phyloP scores from a whole-genome alignment of 352 stramenopile species.

The Pythium rhizo-oryzae region DNA sequence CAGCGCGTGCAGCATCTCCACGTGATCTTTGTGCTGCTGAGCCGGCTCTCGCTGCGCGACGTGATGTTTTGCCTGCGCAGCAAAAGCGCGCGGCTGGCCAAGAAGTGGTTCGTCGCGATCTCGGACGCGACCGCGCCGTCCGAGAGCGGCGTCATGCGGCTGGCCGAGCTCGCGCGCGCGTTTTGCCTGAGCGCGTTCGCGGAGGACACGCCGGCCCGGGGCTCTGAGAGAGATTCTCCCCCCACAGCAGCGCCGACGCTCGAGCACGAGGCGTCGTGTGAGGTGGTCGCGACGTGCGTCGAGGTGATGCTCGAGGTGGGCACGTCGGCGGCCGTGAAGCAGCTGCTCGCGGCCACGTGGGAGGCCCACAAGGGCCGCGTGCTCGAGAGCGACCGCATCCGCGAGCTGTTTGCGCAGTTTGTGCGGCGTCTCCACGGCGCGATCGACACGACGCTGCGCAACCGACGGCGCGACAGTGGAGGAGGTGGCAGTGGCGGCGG shows the following conservation, averaged over 20 bases:
- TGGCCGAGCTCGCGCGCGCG: neutral
- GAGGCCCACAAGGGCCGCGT: slow-evolving; percentile 2
- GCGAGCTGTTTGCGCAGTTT: slow-evolving; percentile 14
- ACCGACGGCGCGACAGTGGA: neutral
- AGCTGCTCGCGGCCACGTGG: slow-evolving; percentile 7
- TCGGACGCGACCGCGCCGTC: neutral
- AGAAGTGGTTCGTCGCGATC: slow-evolving; percentile 14
- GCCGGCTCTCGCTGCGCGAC: slow-evolving; percentile 11
- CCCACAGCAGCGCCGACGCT: neutral
- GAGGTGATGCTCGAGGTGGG: slow-evolving; percentile 17
- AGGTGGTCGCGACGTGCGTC: slow-evolving; percentile 10
- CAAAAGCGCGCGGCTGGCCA: slow-evolving; percentile 15
- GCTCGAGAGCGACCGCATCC: slow-evolving; percentile 12
- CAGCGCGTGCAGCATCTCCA: slow-evolving; percentile 16
- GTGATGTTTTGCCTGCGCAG: slow-evolving; percentile 10
- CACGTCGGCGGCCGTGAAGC: slow-evolving; percentile 4
- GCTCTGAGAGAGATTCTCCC: too few species aligned
- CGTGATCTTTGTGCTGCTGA: slow-evolving; percentile 21
- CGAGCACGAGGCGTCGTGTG: neutral
- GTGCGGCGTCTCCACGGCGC: slow-evolving; percentile 9
- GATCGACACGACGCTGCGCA: slow-evolving; percentile 9
- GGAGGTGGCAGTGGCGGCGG: neutral
- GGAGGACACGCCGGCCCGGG: too few species aligned
- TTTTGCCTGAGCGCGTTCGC: slow-evolving; percentile 15
- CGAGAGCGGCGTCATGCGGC: neutral